phyloP scores from a whole-genome alignment of 2,329 filamentous ascomycete species.

The Triangularia verruculosa region DNA sequence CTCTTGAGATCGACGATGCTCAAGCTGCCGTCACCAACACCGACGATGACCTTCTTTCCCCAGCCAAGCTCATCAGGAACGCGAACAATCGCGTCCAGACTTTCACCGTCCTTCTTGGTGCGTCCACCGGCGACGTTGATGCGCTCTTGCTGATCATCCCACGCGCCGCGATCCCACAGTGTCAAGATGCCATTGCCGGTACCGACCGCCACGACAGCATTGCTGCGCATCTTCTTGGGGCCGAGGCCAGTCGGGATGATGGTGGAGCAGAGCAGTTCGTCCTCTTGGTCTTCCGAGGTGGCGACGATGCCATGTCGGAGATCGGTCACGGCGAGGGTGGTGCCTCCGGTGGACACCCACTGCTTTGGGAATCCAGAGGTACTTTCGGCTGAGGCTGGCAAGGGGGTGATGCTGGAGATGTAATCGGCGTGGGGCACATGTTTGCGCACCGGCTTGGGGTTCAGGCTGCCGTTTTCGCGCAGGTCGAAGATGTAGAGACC shows the following conservation, averaged over 20 bases:
- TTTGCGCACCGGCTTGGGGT: slow-evolving; percentile 68
- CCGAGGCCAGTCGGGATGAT: slow-evolving; percentile 72
- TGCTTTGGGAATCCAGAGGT: slow-evolving; percentile 90
- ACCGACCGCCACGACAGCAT: slow-evolving; percentile 74
- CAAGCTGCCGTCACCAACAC: slow-evolving; percentile 76
- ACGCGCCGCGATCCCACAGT: slow-evolving; percentile 89
- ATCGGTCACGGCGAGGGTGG: slow-evolving; percentile 87
- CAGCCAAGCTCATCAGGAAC: slow-evolving; percentile 68
- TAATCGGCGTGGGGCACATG: slow-evolving; percentile 90
- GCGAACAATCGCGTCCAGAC: slow-evolving; percentile 72
- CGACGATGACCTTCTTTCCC: slow-evolving; percentile 72
- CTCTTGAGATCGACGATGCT: slow-evolving; percentile 71
- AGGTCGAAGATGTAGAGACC: slow-evolving; percentile 86
- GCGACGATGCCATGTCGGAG: slow-evolving; percentile 81
- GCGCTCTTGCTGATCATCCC: slow-evolving; percentile 92
- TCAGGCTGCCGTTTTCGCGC: slow-evolving; percentile 56
- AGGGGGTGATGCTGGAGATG: slow-evolving; percentile 79
- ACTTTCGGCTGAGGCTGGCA: slow-evolving; percentile 75
- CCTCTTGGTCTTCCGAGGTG: slow-evolving; percentile 90
- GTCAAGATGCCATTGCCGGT: slow-evolving; percentile 78
- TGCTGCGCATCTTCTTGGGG: slow-evolving; percentile 60
- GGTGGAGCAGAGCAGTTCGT: slow-evolving; percentile 79
- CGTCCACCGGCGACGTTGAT: slow-evolving; percentile 68
- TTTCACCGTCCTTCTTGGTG: slow-evolving; percentile 61
- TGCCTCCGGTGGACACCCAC: slow-evolving; percentile 90